A percentile compares a stretch with the other conserved stretches of the same genome.
Conservation (phyloP, 305 asterid genomes). For the Fraxinus albicans region DNA sequence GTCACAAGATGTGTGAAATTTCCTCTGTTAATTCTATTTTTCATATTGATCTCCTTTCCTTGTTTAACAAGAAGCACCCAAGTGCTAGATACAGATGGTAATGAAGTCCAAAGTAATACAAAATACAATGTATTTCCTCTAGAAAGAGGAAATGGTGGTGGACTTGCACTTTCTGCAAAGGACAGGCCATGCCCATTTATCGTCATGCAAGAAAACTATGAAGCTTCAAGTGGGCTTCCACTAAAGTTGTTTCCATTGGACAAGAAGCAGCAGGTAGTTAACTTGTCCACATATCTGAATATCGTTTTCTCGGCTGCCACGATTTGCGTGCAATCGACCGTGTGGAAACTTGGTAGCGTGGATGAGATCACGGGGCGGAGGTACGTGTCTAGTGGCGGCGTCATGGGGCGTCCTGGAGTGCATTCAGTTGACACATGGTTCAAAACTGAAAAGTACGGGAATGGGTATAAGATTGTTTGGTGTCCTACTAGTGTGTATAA, state of each 20-base stretch:
- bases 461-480: conserved; percentile 40
- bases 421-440: conserved; percentile 48
- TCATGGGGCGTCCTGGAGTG: conserved; percentile 36
- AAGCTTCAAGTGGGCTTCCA: conserved; percentile 39
- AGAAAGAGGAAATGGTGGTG: conserved; percentile 33
- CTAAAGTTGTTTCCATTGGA: conserved; percentile 34
- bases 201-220: conserved; percentile 38
- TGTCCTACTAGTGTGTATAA: conserved; percentile 45
- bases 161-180: conserved; percentile 40
- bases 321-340: conserved; percentile 47
- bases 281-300: conserved; percentile 35
- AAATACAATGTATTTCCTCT: conserved; percentile 34
- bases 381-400: conserved; percentile 44
- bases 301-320: conserved; percentile 48
- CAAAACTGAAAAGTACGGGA: conserved; percentile 32
- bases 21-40: not conserved
- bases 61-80: not conserved
- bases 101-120: conserved; percentile 36
- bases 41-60: not conserved
- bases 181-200: conserved; percentile 44
- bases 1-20: not conserved
- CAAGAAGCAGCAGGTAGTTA: conserved; percentile 18
- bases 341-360: conserved; percentile 34
- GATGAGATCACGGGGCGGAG: conserved; percentile 31
- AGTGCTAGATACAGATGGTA: conserved; percentile 38